Conservation (phyloP, 73 alveolate species). For the Durusdinium trenchii region DNA sequence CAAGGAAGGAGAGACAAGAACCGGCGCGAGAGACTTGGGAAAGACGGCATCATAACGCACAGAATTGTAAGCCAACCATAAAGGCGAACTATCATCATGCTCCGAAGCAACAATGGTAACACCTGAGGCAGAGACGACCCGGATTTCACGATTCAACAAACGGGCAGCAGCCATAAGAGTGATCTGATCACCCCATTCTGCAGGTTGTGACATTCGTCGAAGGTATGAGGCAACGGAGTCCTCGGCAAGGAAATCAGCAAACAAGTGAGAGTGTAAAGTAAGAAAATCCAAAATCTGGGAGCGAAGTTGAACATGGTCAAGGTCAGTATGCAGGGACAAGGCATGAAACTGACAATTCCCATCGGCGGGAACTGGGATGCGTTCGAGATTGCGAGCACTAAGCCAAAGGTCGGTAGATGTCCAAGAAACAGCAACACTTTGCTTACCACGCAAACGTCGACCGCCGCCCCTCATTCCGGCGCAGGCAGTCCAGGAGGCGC, state of each 20-base stretch:
- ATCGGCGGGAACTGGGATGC: neutral
- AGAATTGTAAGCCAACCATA: too few species aligned
- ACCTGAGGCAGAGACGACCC: neutral
- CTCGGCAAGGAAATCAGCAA: neutral
- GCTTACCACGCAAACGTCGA: neutral
- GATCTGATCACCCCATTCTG: neutral
- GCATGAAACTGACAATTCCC: neutral
- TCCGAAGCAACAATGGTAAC: too few species aligned
- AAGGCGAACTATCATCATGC: too few species aligned
- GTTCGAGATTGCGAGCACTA: neutral
- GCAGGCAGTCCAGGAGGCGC: neutral
- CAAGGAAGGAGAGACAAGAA: too few species aligned
- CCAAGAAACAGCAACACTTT: neutral
- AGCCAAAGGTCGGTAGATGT: neutral
- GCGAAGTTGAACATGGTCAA: neutral
- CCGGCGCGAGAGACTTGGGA: too few species aligned
- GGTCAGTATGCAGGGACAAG: neutral
- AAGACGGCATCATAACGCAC: too few species aligned
- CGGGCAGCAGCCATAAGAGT: neutral
- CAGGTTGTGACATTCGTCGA: neutral
- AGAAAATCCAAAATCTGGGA: neutral
- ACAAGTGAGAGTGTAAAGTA: neutral
- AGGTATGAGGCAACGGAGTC: neutral
- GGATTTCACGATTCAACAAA: neutral
- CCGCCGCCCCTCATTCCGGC: neutral